Conservation (phyloP, 192 early-diverging fungal genomes). For the Gigaspora rosea region DNA sequence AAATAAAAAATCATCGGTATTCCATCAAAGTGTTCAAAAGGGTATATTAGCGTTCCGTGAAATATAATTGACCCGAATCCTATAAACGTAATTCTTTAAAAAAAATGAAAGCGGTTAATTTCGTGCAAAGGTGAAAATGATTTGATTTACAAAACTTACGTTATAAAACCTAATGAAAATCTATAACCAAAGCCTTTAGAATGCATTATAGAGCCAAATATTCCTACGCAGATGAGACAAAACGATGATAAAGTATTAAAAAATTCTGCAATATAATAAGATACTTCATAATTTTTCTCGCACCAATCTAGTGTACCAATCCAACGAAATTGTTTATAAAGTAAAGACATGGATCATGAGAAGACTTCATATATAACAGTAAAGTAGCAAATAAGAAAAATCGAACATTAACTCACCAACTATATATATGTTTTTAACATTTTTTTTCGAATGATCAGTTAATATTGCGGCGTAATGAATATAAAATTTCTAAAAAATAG, state of each 20-base stretch:
- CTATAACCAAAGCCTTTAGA: conserved; percentile 49
- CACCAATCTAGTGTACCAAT: conserved; percentile 54
- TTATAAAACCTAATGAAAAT: conserved; percentile 39
- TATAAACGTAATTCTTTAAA: conserved; percentile 31
- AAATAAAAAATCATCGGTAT: conserved; percentile 42
- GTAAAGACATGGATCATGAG: not conserved
- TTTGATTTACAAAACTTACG: conserved; percentile 10
- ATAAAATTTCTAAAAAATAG: not conserved
- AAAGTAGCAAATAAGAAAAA: too few species aligned
- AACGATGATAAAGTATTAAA: too few species aligned
- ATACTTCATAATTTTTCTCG: conserved; percentile 66
- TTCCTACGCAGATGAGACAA: too few species aligned
- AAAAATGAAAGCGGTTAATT: not conserved
- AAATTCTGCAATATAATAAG: too few species aligned
- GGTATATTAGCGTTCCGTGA: conserved; percentile 39
- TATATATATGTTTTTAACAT: too few species aligned
- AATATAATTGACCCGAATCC: conserved; percentile 42
- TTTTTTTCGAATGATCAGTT: not conserved
- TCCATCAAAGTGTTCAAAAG: conserved; percentile 40
- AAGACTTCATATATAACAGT: too few species aligned
- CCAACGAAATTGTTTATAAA: not conserved
- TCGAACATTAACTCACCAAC: too few species aligned
- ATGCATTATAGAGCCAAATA: too few species aligned
- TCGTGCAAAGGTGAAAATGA: not conserved
- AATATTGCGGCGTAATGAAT: not conserved